Conservation (phyloP, 1,139 yeast genomes). For the Debaryomycetaceae sp. region DNA sequence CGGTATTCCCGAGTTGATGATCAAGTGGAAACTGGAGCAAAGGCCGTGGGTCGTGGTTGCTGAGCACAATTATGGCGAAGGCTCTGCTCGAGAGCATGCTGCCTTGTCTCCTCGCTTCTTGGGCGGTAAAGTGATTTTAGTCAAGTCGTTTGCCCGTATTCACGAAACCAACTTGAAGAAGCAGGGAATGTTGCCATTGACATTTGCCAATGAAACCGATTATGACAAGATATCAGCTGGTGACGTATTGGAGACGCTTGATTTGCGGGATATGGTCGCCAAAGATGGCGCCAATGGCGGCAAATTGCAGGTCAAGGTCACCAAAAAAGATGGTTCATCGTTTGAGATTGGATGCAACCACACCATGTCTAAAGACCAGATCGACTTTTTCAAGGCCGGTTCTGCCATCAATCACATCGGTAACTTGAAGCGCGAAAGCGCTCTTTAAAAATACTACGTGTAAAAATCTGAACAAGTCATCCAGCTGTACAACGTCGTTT, state of each 20-base stretch:
- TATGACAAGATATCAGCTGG: constrained; percentile 72
- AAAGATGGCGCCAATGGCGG: constrained; percentile 88
- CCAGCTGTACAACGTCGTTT: too few relatives aligned
- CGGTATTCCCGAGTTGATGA: constrained; percentile 94
- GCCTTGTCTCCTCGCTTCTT: constrained; percentile 91
- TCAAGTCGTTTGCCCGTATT: constrained; percentile 94
- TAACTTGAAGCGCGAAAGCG: constrained; percentile 32
- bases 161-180: constrained; percentile 45
- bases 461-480: too few relatives aligned
- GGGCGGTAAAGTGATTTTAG: constrained; percentile 81
- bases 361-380: constrained; percentile 94
- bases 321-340: constrained; percentile 62
- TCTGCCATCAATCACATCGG: constrained; percentile 94
- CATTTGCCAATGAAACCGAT: constrained; percentile 81
- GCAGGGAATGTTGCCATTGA: constrained; percentile 93
- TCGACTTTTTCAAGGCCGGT: constrained; percentile 94
- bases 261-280: constrained; percentile 66
- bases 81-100: constrained; percentile 98
- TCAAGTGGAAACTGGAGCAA: constrained; percentile 77
- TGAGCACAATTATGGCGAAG: constrained; percentile 97
- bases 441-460: too few relatives aligned
- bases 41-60: constrained; percentile 95
- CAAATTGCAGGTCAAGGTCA: constrained; percentile 53
- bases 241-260: constrained; percentile 69
- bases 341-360: constrained; percentile 73